Evolutionary conservation across 805 yeast species (phyloP), one percentile per base, ranked within the genome.

Genomic region (Lipomyces orientalis): DNA sequence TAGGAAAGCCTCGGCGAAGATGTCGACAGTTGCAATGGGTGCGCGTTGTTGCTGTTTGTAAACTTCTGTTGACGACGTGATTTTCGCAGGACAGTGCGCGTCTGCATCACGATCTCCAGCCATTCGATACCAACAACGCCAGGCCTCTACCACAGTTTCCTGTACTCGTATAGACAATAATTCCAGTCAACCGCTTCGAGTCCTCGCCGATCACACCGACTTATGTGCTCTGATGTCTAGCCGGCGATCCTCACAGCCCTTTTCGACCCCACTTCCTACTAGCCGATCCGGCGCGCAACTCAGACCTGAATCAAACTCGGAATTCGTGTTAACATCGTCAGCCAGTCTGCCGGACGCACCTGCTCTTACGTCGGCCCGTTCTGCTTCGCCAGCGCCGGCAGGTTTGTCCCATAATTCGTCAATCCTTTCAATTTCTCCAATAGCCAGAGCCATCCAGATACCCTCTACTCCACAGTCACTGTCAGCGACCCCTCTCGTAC

Each of bases 361-460:
- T 12, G 46, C 59, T 14, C 43, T 58, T 7, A 34, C 56, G 35
- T 52, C 55, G n/a, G 55, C 29, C 29, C 22, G 14, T 31, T 34
- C 64, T 12, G 34, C 63, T n/a, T 52, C 63, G 35, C 51, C 61
- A 19, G 19, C n/a, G 49, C 34, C 55, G 55, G 55, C 55, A 19
- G 31, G 43, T 25, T 64, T 67, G 19, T 54, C 64, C 4, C 68
- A 67, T 56, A 55, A 39, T 19, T 69, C 72, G 25, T 69, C 72
- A 14, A 52, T 69, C 9, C 66, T 69, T 25, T 65, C 72, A 8
- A 69, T 69, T 34, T 69, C 72, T 14, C 72, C 72, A n/a, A 61
- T 65, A 22, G 69, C 55, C 16, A 64, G 67, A 33, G 43, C 62
- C 7, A 16, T 39, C 31, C 39, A 37, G 22, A 43, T 54, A 25